Percentiles rank a stretch among this genome's conserved stretches.
These are phyloP conservation scores for Amyloporia xantha DNA, from an alignment of 768 basidiomycete species.

Conservation along the genomic window DNA sequence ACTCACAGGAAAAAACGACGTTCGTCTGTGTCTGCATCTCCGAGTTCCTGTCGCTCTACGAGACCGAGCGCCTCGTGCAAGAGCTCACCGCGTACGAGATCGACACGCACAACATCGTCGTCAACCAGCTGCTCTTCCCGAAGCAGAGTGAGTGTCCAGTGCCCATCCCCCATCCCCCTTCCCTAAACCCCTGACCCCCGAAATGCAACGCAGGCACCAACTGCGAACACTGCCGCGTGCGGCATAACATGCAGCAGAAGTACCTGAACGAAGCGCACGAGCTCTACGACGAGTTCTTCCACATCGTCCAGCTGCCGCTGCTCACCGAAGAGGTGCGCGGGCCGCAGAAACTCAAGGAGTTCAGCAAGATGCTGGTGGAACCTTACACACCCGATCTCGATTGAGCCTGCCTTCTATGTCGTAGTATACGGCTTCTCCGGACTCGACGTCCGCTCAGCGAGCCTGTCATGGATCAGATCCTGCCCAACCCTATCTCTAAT, in stretches of 20 bases:
- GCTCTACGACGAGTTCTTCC: conserved; percentile 97
- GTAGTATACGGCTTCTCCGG: background rate
- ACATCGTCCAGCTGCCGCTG: conserved; percentile 88
- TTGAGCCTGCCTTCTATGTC: background rate
- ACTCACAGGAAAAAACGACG: conserved; percentile 85
- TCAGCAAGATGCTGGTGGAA: conserved; percentile 85
- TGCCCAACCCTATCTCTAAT: background rate
- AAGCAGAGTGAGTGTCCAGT: conserved; percentile 60
- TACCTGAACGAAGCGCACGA: conserved; percentile 96
- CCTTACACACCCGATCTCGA: conserved; percentile 52
- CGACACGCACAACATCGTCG: conserved; percentile 97
- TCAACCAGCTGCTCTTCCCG: conserved; percentile 95
- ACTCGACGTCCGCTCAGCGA: background rate
- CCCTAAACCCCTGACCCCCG: conserved; percentile 1
- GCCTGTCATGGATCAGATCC: background rate
- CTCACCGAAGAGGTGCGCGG: conserved; percentile 97
- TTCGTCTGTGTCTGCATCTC: conserved; percentile 99
- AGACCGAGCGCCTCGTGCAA: conserved; percentile 97
- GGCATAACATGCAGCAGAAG: conserved; percentile 98
- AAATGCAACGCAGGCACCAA: conserved; percentile 57
- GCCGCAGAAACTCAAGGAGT: conserved; percentile 86
- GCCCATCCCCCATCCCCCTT: background rate
- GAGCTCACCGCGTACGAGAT: conserved; percentile 92
- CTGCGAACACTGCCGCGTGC: conserved; percentile 92
- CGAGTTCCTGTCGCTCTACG: conserved; percentile 96